These are phyloP conservation scores for Colletotrichum karsti DNA, from an alignment of 2,329 filamentous ascomycete genomes.

Conservation along the genomic window DNA sequence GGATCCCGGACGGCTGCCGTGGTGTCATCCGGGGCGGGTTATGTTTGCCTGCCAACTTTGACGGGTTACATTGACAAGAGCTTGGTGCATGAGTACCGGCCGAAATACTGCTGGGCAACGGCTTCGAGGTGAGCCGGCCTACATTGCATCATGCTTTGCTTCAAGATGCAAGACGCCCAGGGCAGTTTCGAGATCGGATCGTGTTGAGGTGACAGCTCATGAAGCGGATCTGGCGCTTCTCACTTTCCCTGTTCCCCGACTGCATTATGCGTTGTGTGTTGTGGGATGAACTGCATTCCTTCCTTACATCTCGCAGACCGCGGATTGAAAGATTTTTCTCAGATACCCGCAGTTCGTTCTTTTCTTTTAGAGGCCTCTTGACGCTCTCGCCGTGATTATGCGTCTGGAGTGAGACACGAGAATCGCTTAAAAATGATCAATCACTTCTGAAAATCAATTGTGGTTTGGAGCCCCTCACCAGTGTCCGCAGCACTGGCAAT, in stretches of 20 bases:
- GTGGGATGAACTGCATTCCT: not conserved
- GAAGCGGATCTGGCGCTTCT: not conserved
- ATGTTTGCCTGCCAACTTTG: conserved; percentile 1
- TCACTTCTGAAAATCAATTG: conserved; percentile 5
- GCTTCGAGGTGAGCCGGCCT: not conserved
- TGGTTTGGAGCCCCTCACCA: not conserved
- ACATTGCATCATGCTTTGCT: not conserved
- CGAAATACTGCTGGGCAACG: not conserved
- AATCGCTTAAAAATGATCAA: conserved; percentile 1
- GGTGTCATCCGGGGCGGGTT: not conserved
- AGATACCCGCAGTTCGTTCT: not conserved
- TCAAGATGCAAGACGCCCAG: not conserved
- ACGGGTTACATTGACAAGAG: not conserved
- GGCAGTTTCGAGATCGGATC: not conserved
- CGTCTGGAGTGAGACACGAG: not conserved
- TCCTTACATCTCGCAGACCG: not conserved
- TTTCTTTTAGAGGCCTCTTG: conserved; percentile 2
- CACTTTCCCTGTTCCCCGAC: not conserved
- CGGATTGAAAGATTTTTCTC: not conserved
- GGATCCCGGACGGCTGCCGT: not conserved
- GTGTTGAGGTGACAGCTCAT: not conserved
- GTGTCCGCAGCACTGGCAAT: not conserved
- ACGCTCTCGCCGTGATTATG: not conserved
- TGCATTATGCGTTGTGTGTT: not conserved
- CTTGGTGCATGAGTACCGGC: not conserved